Base-by-base conservation (phyloP, 805 yeast genomes). In the Cyberlindnera suaveolens region DNA sequence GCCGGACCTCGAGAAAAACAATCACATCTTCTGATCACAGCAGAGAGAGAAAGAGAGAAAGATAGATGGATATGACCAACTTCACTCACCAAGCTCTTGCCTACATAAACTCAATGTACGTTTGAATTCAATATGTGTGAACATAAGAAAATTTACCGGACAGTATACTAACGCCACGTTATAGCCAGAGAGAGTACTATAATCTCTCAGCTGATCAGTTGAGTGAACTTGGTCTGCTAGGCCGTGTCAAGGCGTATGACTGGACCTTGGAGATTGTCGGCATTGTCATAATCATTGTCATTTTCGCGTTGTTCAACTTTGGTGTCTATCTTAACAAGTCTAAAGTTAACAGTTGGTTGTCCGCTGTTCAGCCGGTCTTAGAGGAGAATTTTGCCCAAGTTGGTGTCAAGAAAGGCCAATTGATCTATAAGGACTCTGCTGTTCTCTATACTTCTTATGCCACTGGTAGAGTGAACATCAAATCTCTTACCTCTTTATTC, bases 381-480 rank as follows among this genome's bases (percentile, higher is more conserved):
- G 68, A 72, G 36, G 73, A 74, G 33, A 83, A 90, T 61, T 93
- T 93, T 61, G 77, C 71, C 55, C 89, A 84, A 60, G 90, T 83
- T 46, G 96, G 96, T 48, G 77, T 72, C 31, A 57, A 69, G 6
- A 44, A 57, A 33, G 66, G 64, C 18, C 61, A 69, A 44, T 64
- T 78, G 54, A 70, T 72, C 49, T 69, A 80, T 52, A 73, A 77
- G 61, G 95, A 84, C 58, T 75, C 79, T 39, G 67, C 80, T 20
- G 80, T 82, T 53, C 68, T 72, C 46, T 66, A 56, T 44, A 74
- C 70, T 10, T 70, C 85, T 31, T 93, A 87, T 61, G 95, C 96
- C 35, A 76, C 96, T 44, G 99, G 99, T 48, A 81, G 99, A 63
- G 68, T 78, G 46, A 82, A 87, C 62, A 74, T 93, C 47, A 78